Evolutionary conservation across 352 stramenopile genomes (phyloP), one percentile per base, ranked within the genome.

Genomic region (Thalassiosira sp.): DNA sequence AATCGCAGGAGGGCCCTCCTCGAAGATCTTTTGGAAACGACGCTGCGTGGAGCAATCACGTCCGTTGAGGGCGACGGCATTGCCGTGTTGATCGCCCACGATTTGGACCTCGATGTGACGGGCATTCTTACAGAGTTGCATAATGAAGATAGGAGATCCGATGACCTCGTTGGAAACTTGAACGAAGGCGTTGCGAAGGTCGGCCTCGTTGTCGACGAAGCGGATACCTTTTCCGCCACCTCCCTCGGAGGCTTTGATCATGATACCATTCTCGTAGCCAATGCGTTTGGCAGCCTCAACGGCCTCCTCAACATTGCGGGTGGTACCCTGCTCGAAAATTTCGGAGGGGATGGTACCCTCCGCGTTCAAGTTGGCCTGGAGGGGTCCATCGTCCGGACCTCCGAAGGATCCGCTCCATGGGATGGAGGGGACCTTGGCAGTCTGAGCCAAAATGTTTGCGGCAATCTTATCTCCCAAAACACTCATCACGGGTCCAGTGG

Each of bases 1-100:
- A 59, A 99, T 95, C 31, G 95, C 90, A 3, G 97, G 97, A 59
- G 93, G 93, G 53, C 91, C 92, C 81, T 99, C 97, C 84, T 99
- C 97, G 58, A 99, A 97, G 76, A 99, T 99, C 92, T 99, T 99
- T 88, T 99, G 97, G 91, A 99, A 98, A 58, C 97, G 95, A 90
- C 97, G 95, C 92, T 99, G 96, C 51, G 98, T 98, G 15, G 96
- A 99, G 86, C 97, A 99, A 89, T 99, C 97, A 85, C 97, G 95
- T 37, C 97, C 97, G 69, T 96, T 98, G 15, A 99, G 88, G n/a
- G 97, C 96, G 65, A 99, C 97, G 16, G 96, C 97, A 75, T 99
- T 98, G 51, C 97, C 97, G 82, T 99, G 98, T 71, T 98, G 93
- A 90, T 99, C 97, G n/a, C 97, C 97, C 45, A 99, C 91, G 79